Percentiles rank a stretch among this genome's conserved stretches.
Evolutionary conservation across 148 eudicot genomes (phyloP).

Genomic region (Chenopodium berlandieri): DNA sequence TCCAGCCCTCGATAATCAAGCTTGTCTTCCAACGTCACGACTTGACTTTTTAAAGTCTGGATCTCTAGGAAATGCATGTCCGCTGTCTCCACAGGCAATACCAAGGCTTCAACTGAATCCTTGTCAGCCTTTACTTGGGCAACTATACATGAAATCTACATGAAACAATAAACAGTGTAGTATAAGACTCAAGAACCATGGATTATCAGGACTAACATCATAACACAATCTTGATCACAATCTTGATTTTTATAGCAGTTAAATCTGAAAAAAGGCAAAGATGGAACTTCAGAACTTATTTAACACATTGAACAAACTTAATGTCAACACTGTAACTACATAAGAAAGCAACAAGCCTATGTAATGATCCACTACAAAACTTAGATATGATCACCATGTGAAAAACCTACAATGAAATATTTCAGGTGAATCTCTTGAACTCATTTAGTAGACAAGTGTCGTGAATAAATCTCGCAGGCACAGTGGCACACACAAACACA

Average conservation of each 20-base stretch:
- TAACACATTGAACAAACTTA: background rate
- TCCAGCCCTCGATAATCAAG: conserved; percentile 61
- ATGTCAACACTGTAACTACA: background rate
- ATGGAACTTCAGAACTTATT: background rate
- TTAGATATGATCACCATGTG: background rate
- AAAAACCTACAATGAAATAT: background rate
- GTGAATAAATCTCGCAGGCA: background rate
- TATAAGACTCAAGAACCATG: background rate
- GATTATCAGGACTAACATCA: background rate
- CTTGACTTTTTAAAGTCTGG: conserved; percentile 47
- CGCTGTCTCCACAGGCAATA: conserved; percentile 66
- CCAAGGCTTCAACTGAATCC: conserved; percentile 68
- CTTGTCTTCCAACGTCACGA: conserved; percentile 61
- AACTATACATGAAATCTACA: conserved; percentile 73
- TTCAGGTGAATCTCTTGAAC: background rate
- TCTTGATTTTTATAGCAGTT: background rate
- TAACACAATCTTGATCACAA: background rate
- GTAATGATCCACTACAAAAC: background rate
- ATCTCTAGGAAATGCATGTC: conserved; percentile 67
- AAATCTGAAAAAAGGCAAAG: conserved; percentile 1
- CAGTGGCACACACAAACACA: no score
- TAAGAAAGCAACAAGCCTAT: background rate
- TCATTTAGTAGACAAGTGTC: background rate
- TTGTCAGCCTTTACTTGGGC: conserved; percentile 91
- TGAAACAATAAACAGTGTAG: conserved; percentile 5